Evolutionary conservation across 192 early-diverging fungal genomes (phyloP).

Genomic region (Linnemannia hyalina): DNA sequence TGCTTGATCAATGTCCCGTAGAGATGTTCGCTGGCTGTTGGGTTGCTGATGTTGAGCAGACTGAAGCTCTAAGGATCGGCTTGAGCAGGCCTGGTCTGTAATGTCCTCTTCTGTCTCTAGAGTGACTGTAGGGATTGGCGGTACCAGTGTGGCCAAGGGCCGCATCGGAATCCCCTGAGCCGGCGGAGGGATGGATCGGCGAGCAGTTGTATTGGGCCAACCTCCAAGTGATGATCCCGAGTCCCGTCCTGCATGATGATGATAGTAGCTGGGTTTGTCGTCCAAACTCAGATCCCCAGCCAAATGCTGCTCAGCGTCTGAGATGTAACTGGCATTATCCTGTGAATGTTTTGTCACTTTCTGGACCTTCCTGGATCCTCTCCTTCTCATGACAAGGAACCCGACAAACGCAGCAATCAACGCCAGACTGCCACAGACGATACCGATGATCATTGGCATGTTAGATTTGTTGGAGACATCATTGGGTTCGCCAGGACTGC

Average conservation of each 20-base stretch:
- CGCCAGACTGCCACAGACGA: conserved; percentile 53
- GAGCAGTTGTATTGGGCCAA: conserved; percentile 5
- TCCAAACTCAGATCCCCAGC: conserved; percentile 21
- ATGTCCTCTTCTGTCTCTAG: neutral
- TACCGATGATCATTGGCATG: conserved; percentile 28
- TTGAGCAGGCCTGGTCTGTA: conserved; percentile 1
- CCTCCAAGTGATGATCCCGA: conserved; percentile 31
- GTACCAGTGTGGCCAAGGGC: conserved; percentile 2
- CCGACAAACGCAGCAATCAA: conserved; percentile 48
- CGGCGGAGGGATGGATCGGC: conserved; percentile 10
- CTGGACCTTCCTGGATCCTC: conserved; percentile 1
- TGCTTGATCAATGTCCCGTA: neutral
- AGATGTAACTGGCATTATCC: conserved; percentile 17
- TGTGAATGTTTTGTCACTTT: neutral
- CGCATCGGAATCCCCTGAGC: conserved; percentile 16
- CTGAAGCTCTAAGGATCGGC: conserved; percentile 7
- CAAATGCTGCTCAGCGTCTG: conserved; percentile 26
- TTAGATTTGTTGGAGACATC: neutral
- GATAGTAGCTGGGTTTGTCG: conserved; percentile 32
- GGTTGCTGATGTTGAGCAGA: neutral
- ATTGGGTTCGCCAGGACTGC: neutral
- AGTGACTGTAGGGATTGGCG: neutral
- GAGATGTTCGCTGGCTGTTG: neutral
- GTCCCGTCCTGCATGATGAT: conserved; percentile 16
- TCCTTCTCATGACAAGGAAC: conserved; percentile 21